Percentiles rank a stretch among this genome's conserved stretches.
phyloP scores from a whole-genome alignment of 306 rosid species.

The Cyclanthera cordifolia region DNA sequence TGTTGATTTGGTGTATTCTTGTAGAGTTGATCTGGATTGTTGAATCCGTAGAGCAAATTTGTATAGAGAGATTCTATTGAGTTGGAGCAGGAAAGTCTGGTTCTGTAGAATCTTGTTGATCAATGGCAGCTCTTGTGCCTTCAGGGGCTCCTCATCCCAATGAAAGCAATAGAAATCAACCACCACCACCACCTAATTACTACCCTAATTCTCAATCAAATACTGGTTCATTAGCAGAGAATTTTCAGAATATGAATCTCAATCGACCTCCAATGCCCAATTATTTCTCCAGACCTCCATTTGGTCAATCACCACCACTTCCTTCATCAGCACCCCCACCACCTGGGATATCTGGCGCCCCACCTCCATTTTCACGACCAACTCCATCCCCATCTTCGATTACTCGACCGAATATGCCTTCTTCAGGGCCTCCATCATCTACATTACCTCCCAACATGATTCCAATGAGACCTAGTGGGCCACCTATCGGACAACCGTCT shows the following conservation, averaged over 20 bases:
- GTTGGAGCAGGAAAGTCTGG: constrained; percentile 1
- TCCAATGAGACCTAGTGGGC: constrained; percentile 30
- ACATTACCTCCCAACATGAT: constrained; percentile 28
- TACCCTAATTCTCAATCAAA: constrained; percentile 38
- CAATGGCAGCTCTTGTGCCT: constrained; percentile 87
- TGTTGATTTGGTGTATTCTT: neutral
- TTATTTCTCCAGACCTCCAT: constrained; percentile 60
- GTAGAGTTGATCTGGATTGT: constrained; percentile 16
- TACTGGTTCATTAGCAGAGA: constrained; percentile 42
- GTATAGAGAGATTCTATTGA: too few species aligned
- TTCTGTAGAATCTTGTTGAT: constrained; percentile 26
- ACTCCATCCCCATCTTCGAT: constrained; percentile 50
- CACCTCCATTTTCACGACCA: constrained; percentile 50
- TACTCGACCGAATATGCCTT: constrained; percentile 39
- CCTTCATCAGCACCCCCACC: constrained; percentile 35
- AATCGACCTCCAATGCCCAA: constrained; percentile 64
- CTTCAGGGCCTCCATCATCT: constrained; percentile 37
- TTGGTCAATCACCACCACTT: constrained; percentile 47
- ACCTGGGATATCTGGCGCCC: constrained; percentile 33
- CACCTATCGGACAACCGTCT: constrained; percentile 33
- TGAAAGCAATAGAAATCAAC: constrained; percentile 19
- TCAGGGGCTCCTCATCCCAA: constrained; percentile 90
- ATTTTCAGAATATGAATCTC: constrained; percentile 61
- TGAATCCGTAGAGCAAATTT: too few species aligned
- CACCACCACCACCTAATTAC: constrained; percentile 49